Base-by-base conservation (phyloP, 441 rosid species). In the Manihot esculenta region DNA sequence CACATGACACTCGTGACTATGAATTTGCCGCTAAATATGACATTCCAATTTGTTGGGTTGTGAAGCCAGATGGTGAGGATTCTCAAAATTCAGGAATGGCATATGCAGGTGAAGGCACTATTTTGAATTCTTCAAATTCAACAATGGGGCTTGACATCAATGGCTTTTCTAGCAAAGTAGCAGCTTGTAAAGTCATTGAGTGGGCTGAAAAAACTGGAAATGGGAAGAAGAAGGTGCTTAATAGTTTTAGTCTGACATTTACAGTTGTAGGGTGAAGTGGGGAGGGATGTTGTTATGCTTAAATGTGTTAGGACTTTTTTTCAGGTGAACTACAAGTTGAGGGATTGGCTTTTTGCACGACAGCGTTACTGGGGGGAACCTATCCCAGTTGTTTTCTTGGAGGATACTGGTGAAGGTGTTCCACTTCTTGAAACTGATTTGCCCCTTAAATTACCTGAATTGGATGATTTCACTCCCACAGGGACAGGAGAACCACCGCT, bases 301-400 rank as follows among this genome's bases (percentile, higher is more conserved):
- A 54, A 59, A 65, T 35, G 68, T 76, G 54, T 56, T 45, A 1
- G 58, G 18, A 48, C 35, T 38, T 65, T 81, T n/a, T 62, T 80
- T 71, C 86, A 92, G 99, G 92, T 94, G 67, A 94, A 94, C 74
- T 94, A 75, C 85, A 94, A 91, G 89, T 80, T 92, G 82, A 81
- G 99, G 80, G 99, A 92, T 81, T 94, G 99, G 99, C 94, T 94
- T 77, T 94, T 94, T 87, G 98, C 99, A 72, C 78, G 98, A 72
- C 99, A 94, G 73, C 97, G 99, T n/a, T 94, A 94, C 76, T 94
- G 99, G 99, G 99, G 99, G 14, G 99, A 94, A 81, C 98, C 99
- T 74, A 92, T 94, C 59, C 99, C 99, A 2, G 86, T 94, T 66
- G 71, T 92, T 70, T 90, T 90, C 80, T 71, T 84, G 79, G 89